Percentiles rank a stretch among this genome's conserved stretches.
Conservation (phyloP, 345 rosid genomes). For the Aegle marmelos region DNA sequence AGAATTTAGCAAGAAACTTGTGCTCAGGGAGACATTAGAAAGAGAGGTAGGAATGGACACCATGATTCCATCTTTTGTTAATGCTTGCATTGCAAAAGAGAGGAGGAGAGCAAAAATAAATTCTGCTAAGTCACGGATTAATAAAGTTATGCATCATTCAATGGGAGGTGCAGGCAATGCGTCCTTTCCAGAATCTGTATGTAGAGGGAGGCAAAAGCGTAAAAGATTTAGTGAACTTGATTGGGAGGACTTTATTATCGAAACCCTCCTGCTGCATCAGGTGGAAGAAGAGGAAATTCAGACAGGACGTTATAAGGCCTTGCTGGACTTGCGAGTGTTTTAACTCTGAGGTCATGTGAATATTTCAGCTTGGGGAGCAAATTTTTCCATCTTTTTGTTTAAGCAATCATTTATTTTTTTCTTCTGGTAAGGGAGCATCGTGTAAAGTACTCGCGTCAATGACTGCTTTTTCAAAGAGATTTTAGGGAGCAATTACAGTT, state of each 20-base stretch:
- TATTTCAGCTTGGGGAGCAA: not conserved
- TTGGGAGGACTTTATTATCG: slow-evolving; percentile 84
- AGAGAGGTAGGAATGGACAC: slow-evolving; percentile 64
- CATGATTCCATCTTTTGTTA: slow-evolving; percentile 68
- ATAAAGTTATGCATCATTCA: not conserved
- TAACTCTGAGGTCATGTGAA: slow-evolving; percentile 41
- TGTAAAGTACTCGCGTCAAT: no score
- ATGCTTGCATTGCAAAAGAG: slow-evolving; percentile 38
- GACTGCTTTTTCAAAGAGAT: not conserved
- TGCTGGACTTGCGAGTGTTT: slow-evolving; percentile 64
- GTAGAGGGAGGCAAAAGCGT: slow-evolving; percentile 39
- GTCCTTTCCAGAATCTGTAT: slow-evolving; percentile 4
- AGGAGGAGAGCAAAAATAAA: slow-evolving; percentile 60
- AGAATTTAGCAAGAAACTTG: slow-evolving; percentile 57
- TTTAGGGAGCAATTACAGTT: not conserved
- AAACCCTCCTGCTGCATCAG: slow-evolving; percentile 62
- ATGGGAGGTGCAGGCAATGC: not conserved
- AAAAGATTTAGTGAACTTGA: slow-evolving; percentile 36
- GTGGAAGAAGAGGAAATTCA: slow-evolving; percentile 80
- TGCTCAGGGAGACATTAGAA: slow-evolving; percentile 58
- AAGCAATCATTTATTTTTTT: not conserved
- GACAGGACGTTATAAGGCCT: slow-evolving; percentile 68
- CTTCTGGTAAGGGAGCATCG: not conserved
- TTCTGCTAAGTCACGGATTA: slow-evolving; percentile 61
- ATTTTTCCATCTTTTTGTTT: not conserved